Evolutionary conservation across 2,329 filamentous ascomycete species (phyloP), one percentile per base, ranked within the genome.

Genomic region (Epichloe coenophiala): DNA sequence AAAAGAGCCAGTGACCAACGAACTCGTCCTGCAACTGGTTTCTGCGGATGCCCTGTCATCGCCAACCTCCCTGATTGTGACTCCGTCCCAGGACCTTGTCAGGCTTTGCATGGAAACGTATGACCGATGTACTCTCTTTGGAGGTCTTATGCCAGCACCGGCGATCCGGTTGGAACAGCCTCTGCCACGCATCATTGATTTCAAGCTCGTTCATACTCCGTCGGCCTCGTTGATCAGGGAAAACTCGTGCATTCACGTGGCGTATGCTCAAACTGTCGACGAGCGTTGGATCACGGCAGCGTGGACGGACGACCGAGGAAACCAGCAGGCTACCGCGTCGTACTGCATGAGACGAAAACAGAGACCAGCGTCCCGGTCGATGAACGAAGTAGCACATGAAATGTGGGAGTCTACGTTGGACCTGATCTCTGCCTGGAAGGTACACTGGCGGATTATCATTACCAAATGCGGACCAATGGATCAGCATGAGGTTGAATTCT

Each of bases 301-400:
- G 0, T 94, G 88, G 88, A 87, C 83, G 1, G 86, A 94, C 61
- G 87, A 81, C 57, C 77, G 78, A 27, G 88, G 88, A 2, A 80
- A 78, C 53, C 80, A 85, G 54, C 85, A 90, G 62, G 80, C 82
- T 56, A 86, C 77, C 15, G 77, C 81, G 1, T 84, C 85, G 0
- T 91, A 89, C 64, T 87, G 84, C 58, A 69, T 91, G 43, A 72
- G 80, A 15, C 71, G 82, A 54, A 75, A 80, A 65, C 71, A 76
- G 57, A 71, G 74, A 50, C 63, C 71, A 1, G 61, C 76, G 3
- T 69, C 75, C 7, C 75, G 71, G 13, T 61, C 69, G 1, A 78
- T 88, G 54, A 70, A 71, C 13, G 80, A 86, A 21, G 71, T 89
- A n/a, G 79, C 80, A 1, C 74, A 77, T 45, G 86, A 90, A 59